Evolutionary conservation across 208 protist species (phyloP).

Genomic region (Trichomonas tenax): DNA sequence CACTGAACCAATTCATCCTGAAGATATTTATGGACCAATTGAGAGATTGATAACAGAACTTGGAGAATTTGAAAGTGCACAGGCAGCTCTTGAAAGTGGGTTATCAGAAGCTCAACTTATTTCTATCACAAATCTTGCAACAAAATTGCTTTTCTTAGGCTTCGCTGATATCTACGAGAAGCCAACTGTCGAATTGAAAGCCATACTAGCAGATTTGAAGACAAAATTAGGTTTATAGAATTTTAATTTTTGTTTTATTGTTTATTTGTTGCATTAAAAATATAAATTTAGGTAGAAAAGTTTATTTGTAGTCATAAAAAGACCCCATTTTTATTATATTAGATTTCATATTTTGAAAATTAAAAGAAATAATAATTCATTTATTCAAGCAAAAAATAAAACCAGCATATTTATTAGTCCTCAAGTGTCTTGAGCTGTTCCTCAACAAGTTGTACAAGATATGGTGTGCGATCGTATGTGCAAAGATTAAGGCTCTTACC

Average conservation of each 20-base stretch:
- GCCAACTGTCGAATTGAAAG: not conserved
- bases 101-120: not conserved
- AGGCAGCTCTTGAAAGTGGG: not conserved
- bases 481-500: not conserved
- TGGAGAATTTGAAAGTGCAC: not conserved
- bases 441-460: constrained; percentile 19
- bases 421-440: not conserved
- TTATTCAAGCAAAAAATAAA: not conserved
- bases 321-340: too few relatives aligned
- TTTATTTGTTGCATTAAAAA: too few relatives aligned
- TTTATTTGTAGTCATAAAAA: too few relatives aligned
- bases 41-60: not conserved
- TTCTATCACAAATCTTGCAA: not conserved
- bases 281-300: too few relatives aligned
- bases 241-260: too few relatives aligned
- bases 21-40: not conserved
- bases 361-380: too few relatives aligned
- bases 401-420: not conserved
- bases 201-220: not conserved
- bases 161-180: not conserved
- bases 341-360: too few relatives aligned
- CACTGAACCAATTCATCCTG: not conserved
- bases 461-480: constrained; percentile 19
- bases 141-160: not conserved
- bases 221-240: not conserved